phyloP scores from a whole-genome alignment of 768 basidiomycete genomes.

The Calocybe gangraenosa region DNA sequence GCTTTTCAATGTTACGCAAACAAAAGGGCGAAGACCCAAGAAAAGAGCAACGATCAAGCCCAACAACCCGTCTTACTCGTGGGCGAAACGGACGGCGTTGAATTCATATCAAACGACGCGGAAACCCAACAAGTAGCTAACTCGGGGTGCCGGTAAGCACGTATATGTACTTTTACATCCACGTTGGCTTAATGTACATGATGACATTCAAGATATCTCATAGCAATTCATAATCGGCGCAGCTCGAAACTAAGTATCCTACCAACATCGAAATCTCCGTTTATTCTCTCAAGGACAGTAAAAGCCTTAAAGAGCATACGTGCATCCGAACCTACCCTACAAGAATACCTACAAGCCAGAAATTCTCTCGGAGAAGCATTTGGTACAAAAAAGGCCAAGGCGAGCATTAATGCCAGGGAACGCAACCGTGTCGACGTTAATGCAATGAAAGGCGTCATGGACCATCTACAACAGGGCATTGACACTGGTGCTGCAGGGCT shows the following conservation, averaged over 20 bases:
- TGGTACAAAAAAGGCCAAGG: conserved; percentile 92
- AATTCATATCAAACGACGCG: conserved; percentile 68
- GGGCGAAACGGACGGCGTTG: conserved; percentile 81
- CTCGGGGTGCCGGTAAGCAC: conserved; percentile 64
- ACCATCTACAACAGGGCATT: conserved; percentile 81
- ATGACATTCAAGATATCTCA: conserved; percentile 71
- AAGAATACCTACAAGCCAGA: conserved; percentile 58
- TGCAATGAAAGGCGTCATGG: conserved; percentile 83
- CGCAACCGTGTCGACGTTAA: conserved; percentile 86
- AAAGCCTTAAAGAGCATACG: conserved; percentile 75
- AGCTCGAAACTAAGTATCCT: conserved; percentile 70
- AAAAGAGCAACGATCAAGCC: conserved; percentile 14
- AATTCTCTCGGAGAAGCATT: conserved; percentile 88
- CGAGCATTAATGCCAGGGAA: conserved; percentile 78
- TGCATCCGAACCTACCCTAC: conserved; percentile 42
- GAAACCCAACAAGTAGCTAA: conserved; percentile 46
- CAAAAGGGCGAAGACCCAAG: conserved; percentile 27
- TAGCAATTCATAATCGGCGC: conserved; percentile 77
- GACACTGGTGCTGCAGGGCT: conserved; percentile 65
- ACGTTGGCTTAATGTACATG: conserved; percentile 1
- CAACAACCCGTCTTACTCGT: conserved; percentile 49
- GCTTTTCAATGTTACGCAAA: conserved; percentile 59
- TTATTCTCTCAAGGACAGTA: conserved; percentile 69
- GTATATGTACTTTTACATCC: not conserved
- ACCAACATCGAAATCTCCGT: conserved; percentile 59